Percentiles rank a stretch among this genome's conserved stretches.
phyloP scores from a whole-genome alignment of 2,329 filamentous ascomycete genomes.

The Madurella fahalii region DNA sequence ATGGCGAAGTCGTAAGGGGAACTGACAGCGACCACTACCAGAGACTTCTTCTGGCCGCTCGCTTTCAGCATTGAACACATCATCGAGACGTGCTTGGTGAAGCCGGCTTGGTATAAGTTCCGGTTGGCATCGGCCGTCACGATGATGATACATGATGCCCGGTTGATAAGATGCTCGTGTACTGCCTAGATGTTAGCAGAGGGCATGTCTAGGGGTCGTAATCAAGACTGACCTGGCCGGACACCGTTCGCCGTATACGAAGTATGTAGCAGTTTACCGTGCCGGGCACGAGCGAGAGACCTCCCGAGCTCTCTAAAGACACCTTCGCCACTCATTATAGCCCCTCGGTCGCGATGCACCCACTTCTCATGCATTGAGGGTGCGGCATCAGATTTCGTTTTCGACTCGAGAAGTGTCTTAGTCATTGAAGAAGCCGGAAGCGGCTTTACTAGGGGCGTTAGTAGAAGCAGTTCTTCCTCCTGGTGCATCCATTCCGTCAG shows the following conservation, averaged over 20 bases:
- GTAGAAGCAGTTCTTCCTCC: slow-evolving; percentile 81
- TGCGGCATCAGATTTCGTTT: slow-evolving; percentile 35
- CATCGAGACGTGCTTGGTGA: slow-evolving; percentile 94
- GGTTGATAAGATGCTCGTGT: slow-evolving; percentile 86
- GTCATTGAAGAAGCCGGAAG: slow-evolving; percentile 85
- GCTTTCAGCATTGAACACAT: slow-evolving; percentile 82
- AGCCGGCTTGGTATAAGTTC: slow-evolving; percentile 89
- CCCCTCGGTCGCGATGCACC: slow-evolving; percentile 54
- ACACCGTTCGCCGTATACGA: slow-evolving; percentile 94
- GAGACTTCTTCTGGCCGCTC: slow-evolving; percentile 76
- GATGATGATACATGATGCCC: slow-evolving; percentile 83
- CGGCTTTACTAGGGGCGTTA: slow-evolving; percentile 87
- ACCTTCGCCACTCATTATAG: slow-evolving; percentile 85
- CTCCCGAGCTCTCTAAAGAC: slow-evolving; percentile 88
- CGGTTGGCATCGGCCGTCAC: slow-evolving; percentile 91
- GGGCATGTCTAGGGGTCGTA: background rate
- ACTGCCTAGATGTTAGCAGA: slow-evolving; percentile 40
- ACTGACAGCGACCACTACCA: slow-evolving; percentile 88
- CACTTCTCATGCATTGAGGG: slow-evolving; percentile 50
- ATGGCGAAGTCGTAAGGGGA: slow-evolving; percentile 96
- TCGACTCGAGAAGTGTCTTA: slow-evolving; percentile 59
- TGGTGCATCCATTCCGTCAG: slow-evolving; percentile 75
- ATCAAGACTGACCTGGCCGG: slow-evolving; percentile 54
- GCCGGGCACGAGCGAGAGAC: slow-evolving; percentile 78
- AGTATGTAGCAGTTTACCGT: slow-evolving; percentile 84